A percentile compares a stretch with the other conserved stretches of the same genome.
phyloP scores from a whole-genome alignment of 2,329 filamentous ascomycete species.

The Xylariaceae sp. region DNA sequence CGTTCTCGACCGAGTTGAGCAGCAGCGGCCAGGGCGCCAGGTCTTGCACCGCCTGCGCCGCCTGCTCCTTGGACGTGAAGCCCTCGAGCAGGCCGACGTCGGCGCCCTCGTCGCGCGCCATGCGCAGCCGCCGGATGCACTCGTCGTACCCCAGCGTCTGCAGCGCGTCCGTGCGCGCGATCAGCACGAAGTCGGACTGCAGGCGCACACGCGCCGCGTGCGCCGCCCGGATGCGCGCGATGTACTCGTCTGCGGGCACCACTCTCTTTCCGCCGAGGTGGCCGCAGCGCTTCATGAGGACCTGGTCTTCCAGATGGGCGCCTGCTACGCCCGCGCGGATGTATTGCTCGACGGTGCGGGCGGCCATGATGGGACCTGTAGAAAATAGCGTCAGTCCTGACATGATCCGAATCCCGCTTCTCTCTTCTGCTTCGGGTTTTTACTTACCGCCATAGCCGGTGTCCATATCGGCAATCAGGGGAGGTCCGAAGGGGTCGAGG shows the following conservation, averaged over 20 bases:
- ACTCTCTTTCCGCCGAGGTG: conserved; percentile 58
- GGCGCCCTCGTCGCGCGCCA: conserved; percentile 49
- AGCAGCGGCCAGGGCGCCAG: conserved; percentile 40
- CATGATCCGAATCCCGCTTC: no score
- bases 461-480: conserved; percentile 49
- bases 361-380: conserved; percentile 34
- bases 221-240: conserved; percentile 53
- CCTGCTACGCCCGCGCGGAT: conserved; percentile 46
- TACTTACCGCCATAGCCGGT: conserved; percentile 47
- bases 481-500: conserved; percentile 39
- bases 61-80: conserved; percentile 46
- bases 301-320: conserved; percentile 32
- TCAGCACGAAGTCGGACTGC: conserved; percentile 55
- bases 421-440: no score
- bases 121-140: conserved; percentile 44
- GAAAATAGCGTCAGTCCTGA: not conserved
- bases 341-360: conserved; percentile 43
- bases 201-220: conserved; percentile 42
- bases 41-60: conserved; percentile 38
- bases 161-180: conserved; percentile 58
- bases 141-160: conserved; percentile 53
- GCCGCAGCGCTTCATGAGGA: conserved; percentile 59
- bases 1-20: conserved; percentile 53
- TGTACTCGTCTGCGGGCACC: conserved; percentile 45
- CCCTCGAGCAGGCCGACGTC: conserved; percentile 59